These are phyloP conservation scores for Lactarius sp. DNA, from an alignment of 768 basidiomycete species.

Conservation along the genomic window DNA sequence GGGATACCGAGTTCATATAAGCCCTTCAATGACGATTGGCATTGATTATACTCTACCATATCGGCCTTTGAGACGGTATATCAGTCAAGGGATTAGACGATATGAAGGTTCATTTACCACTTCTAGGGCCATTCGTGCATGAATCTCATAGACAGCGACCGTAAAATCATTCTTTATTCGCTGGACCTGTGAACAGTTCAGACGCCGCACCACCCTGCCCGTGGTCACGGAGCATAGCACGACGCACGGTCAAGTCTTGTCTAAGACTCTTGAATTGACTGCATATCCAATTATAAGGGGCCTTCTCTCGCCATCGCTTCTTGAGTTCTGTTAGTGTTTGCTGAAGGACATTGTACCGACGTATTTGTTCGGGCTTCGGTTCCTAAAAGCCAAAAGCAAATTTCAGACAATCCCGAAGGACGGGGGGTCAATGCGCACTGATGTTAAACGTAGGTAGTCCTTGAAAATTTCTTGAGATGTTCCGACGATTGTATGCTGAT, in stretches of 20 bases:
- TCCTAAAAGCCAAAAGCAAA: slow-evolving; percentile 51
- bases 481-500: slow-evolving; percentile 91
- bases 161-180: slow-evolving; percentile 99
- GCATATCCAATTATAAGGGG: slow-evolving; percentile 85
- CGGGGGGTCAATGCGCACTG: slow-evolving; percentile 45
- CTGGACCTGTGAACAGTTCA: slow-evolving; percentile 64
- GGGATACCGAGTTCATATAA: slow-evolving; percentile 92
- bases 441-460: slow-evolving; percentile 90
- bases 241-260: slow-evolving; percentile 92
- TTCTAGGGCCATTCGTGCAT: slow-evolving; percentile 95
- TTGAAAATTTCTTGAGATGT: slow-evolving; percentile 88
- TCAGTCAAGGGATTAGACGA: slow-evolving; percentile 2
- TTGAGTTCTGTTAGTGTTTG: slow-evolving; percentile 85
- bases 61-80: slow-evolving; percentile 56
- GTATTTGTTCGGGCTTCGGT: slow-evolving; percentile 90
- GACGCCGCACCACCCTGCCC: slow-evolving; percentile 3
- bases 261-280: slow-evolving; percentile 97
- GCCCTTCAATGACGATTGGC: slow-evolving; percentile 83
- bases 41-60: slow-evolving; percentile 98
- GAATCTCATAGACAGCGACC: slow-evolving; percentile 95
- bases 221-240: slow-evolving; percentile 11
- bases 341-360: slow-evolving; percentile 79
- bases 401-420: slow-evolving; percentile 3
- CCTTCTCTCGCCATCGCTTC: slow-evolving; percentile 76
- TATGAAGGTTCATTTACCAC: slow-evolving; percentile 43